These are phyloP conservation scores for Tilletia horrida DNA, from an alignment of 1,284 basidiomycete species.

Conservation along the genomic window DNA sequence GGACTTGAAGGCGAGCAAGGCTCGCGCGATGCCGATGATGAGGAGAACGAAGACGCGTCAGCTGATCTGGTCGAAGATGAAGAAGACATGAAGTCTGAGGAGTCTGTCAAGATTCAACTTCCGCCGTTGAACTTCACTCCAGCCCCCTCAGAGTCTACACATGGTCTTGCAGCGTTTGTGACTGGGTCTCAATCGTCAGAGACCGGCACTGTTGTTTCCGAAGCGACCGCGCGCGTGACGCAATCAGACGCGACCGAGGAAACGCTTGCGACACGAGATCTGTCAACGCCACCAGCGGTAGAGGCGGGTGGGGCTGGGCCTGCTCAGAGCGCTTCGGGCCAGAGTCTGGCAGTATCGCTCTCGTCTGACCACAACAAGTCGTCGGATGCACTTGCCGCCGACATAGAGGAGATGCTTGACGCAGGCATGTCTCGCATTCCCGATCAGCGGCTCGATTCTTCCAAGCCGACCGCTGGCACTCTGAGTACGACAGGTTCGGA, in stretches of 20 bases:
- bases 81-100: not conserved
- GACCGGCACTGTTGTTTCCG: not conserved
- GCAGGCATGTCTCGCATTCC: not conserved
- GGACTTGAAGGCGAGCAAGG: not conserved
- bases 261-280: not conserved
- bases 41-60: not conserved
- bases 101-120: not conserved
- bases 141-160: not conserved
- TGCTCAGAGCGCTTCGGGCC: no score
- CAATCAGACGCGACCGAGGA: not conserved
- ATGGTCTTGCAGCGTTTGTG: not conserved
- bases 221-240: not conserved
- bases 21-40: not conserved
- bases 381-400: constrained; percentile 7
- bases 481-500: not conserved
- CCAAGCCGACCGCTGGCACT: not conserved
- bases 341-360: not conserved
- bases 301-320: not conserved
- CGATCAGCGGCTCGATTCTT: not conserved
- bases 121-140: constrained; percentile 14
- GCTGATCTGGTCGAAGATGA: not conserved
- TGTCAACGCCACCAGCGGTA: not conserved
- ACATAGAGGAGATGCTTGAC: constrained; percentile 16
- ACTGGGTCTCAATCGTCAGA: not conserved
- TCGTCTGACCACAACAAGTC: constrained; percentile 10